Evolutionary conservation across 179 eudicot genomes (phyloP), one percentile per base, ranked within the genome.

Genomic region (Gypsophila paniculata): DNA sequence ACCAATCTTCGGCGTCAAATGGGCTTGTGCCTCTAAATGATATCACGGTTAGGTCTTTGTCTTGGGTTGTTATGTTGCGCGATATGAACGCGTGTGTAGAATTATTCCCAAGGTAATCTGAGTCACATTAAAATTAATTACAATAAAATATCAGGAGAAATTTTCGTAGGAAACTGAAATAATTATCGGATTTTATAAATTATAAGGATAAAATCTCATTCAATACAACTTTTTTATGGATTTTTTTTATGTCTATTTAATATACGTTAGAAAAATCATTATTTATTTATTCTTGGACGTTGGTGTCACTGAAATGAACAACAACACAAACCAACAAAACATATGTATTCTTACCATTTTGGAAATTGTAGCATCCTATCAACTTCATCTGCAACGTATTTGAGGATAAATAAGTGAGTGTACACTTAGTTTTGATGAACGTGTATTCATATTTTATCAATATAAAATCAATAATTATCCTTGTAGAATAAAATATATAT

Each of bases 21-120:
- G 88, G 87, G 8, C 64, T 59, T 10, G 87, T 86, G 22, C 87
- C 90, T 68, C 83, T 72, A 57, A 86, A 82, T 11, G 86, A 81
- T n/a, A 84, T 81, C 59, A 82, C 79, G 2, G 79, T 80, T 19
- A 73, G 36, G 72, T 80, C 81, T 1, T 62, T 68, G n/a, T 75
- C 74, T 8, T 68, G 5, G n/a, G n/a, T n/a, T 0, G 36, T 70
- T 48, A 51, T 53, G 65, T 63, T 75, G 51, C 80, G 77, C 15
- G 66, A 58, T 72, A 86, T 84, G 54, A 86, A 75, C n/a, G 85
- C 87, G 14, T 80, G 70, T 39, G 90, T 84, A 0, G 86, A 69
- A 19, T 19, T 26, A 7, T 69, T 65, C 13, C 64, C 74, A 4
- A 65, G 51, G 52, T 74, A 80, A 63, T 72, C 90, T 86, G 69